Evolutionary conservation across 1,284 basidiomycete species (phyloP).

Genomic region (Cutaneotrichosporon cutaneum): DNA sequence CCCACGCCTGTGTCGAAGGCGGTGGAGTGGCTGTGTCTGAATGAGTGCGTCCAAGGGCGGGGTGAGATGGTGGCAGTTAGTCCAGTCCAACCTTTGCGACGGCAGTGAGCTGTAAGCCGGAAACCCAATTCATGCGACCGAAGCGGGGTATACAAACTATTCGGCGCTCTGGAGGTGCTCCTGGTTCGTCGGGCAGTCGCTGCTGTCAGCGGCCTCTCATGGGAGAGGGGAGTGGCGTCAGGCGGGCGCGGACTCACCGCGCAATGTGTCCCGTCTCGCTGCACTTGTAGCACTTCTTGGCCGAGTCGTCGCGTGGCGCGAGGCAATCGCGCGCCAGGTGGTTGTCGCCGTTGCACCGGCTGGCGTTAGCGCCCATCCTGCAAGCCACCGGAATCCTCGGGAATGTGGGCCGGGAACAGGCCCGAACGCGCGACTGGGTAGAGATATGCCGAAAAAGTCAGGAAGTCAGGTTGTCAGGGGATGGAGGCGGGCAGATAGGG

Average conservation of each 20-base stretch:
- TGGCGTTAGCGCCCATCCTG: slow-evolving; percentile 15
- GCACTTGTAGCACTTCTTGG: slow-evolving; percentile 53
- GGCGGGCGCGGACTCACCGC: slow-evolving; percentile 23
- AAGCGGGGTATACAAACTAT: background rate
- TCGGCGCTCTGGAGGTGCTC: background rate
- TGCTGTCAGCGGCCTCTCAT: slow-evolving; percentile 5
- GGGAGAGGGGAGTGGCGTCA: background rate
- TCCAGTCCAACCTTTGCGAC: too few species aligned
- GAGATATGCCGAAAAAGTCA: background rate
- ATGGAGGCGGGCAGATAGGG: background rate
- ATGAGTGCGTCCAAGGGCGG: too few species aligned
- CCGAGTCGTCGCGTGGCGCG: slow-evolving; percentile 46
- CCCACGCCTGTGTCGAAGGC: too few species aligned
- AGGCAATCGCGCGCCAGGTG: slow-evolving; percentile 53
- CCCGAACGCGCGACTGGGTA: background rate
- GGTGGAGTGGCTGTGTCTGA: too few species aligned
- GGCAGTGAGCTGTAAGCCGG: background rate
- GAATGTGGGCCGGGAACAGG: background rate
- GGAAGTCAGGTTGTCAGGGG: background rate
- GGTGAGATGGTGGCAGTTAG: too few species aligned
- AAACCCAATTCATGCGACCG: background rate
- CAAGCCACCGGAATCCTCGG: too few species aligned
- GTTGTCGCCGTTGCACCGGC: slow-evolving; percentile 53
- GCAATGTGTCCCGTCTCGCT: slow-evolving; percentile 52
- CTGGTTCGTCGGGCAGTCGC: slow-evolving; percentile 11